A percentile compares a stretch with the other conserved stretches of the same genome.
Evolutionary conservation across 2,329 filamentous ascomycete genomes (phyloP).

Genomic region (Bipolaris cookei): DNA sequence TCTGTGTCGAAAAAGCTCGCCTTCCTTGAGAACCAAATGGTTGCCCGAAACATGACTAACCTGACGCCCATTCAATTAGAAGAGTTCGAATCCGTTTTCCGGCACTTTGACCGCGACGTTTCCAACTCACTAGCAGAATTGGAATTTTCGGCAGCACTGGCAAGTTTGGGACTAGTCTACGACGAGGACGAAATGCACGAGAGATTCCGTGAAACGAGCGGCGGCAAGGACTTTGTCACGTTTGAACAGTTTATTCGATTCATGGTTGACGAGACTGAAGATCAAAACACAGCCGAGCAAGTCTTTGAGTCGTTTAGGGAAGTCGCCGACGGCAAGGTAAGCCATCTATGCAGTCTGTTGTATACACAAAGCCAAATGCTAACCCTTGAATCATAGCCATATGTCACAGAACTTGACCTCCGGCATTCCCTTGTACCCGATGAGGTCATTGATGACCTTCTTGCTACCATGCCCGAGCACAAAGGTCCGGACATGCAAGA

Average conservation of each 20-base stretch:
- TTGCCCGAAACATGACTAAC: constrained; percentile 98
- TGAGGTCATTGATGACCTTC: constrained; percentile 91
- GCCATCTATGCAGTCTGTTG: constrained; percentile 24
- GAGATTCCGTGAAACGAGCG: constrained; percentile 87
- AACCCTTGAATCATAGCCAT: constrained; percentile 62
- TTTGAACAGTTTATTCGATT: constrained; percentile 99
- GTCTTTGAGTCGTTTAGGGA: constrained; percentile 98
- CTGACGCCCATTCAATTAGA: constrained; percentile 97
- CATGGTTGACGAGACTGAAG: constrained; percentile 99
- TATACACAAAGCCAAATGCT: constrained; percentile 7
- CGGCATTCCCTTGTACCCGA: constrained; percentile 94
- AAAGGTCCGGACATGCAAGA: constrained; percentile 83
- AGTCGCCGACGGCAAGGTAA: constrained; percentile 90
- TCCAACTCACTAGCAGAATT: constrained; percentile 90
- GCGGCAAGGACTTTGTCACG: constrained; percentile 78
- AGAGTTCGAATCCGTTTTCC: constrained; percentile 97
- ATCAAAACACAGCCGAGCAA: constrained; percentile 98
- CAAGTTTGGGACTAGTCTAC: constrained; percentile 93
- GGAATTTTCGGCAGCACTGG: constrained; percentile 93
- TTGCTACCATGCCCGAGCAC: constrained; percentile 84
- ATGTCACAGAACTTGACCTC: constrained; percentile 97
- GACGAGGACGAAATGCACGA: constrained; percentile 98
- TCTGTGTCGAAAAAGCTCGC: constrained; percentile 95
- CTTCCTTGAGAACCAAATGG: constrained; percentile 98
- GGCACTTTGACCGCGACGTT: constrained; percentile 94